phyloP scores from a whole-genome alignment of 2,329 filamentous ascomycete genomes.

The Penicillium sp. region DNA sequence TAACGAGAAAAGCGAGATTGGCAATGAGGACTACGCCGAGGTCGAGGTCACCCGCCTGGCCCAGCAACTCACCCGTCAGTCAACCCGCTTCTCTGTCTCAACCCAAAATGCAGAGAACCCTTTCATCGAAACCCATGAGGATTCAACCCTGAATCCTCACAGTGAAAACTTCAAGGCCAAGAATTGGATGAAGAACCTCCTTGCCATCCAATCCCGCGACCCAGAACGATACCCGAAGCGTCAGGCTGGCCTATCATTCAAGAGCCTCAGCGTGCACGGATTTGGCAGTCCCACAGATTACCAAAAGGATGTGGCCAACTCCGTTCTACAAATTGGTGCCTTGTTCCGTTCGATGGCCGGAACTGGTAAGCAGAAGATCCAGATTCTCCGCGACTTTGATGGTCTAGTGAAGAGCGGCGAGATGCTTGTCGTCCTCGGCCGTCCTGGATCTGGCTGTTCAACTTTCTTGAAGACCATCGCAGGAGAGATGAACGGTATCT shows the following conservation, averaged over 20 bases:
- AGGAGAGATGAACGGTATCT: slow-evolving; percentile 79
- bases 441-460: slow-evolving; percentile 61
- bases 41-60: slow-evolving; percentile 35
- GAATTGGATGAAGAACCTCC: slow-evolving; percentile 48
- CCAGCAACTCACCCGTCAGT: slow-evolving; percentile 35
- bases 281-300: slow-evolving; percentile 67
- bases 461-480: slow-evolving; percentile 82
- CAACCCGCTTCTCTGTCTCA: slow-evolving; percentile 28
- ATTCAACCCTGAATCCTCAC: slow-evolving; percentile 44
- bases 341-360: slow-evolving; percentile 34
- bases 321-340: slow-evolving; percentile 35
- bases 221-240: slow-evolving; percentile 54
- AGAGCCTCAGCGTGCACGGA: slow-evolving; percentile 66
- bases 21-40: slow-evolving; percentile 27
- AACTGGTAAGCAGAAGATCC: slow-evolving; percentile 48
- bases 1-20: slow-evolving; percentile 22
- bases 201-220: slow-evolving; percentile 48
- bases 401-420: slow-evolving; percentile 59
- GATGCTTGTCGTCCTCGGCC: slow-evolving; percentile 57
- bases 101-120: slow-evolving; percentile 31
- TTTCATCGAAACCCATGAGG: slow-evolving; percentile 33
- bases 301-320: slow-evolving; percentile 50
- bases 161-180: slow-evolving; percentile 46
- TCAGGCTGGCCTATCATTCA: slow-evolving; percentile 63
- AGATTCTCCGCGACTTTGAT: slow-evolving; percentile 63